Percentiles rank a stretch among this genome's conserved stretches.
These are phyloP conservation scores for Cladophialophora chaetospira DNA, from an alignment of 2,329 filamentous ascomycete genomes.

Conservation along the genomic window DNA sequence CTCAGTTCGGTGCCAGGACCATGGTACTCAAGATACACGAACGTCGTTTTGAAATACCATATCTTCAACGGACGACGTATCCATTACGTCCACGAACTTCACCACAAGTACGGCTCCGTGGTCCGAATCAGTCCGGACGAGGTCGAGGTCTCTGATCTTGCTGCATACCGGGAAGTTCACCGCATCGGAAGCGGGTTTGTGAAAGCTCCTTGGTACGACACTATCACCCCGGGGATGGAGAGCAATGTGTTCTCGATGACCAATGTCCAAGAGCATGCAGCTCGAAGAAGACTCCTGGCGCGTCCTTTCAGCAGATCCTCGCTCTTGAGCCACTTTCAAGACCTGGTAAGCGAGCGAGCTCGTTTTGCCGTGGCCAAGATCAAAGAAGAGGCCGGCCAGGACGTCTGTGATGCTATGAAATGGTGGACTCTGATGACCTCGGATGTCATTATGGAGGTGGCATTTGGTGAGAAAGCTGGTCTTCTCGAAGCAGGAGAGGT, in stretches of 20 bases:
- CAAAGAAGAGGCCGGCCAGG: conserved; percentile 47
- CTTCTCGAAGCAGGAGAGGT: conserved; percentile 56
- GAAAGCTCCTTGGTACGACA: conserved; percentile 41
- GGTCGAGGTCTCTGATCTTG: conserved; percentile 44
- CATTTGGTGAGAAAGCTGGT: conserved; percentile 58
- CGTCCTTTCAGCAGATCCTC: conserved; percentile 43
- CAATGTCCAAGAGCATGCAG: conserved; percentile 44
- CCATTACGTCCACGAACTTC: conserved; percentile 22
- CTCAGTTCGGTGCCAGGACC: conserved; percentile 20
- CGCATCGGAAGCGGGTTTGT: conserved; percentile 37
- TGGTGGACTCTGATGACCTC: conserved; percentile 59
- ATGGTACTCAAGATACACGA: conserved; percentile 21
- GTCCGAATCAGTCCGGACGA: conserved; percentile 37
- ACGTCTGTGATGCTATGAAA: conserved; percentile 56
- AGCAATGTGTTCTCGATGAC: conserved; percentile 46
- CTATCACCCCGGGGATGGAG: conserved; percentile 25
- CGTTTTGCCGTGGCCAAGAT: conserved; percentile 49
- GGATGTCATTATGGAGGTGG: conserved; percentile 57
- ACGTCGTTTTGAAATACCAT: conserved; percentile 15
- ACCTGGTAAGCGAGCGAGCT: conserved; percentile 42
- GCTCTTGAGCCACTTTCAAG: conserved; percentile 37
- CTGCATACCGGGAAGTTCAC: conserved; percentile 40
- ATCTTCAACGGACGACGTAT: conserved; percentile 15
- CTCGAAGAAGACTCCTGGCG: conserved; percentile 48
- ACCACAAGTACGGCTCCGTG: conserved; percentile 33